Conservation (phyloP, 148 eudicot genomes). For the Vaccinium darrowii region DNA sequence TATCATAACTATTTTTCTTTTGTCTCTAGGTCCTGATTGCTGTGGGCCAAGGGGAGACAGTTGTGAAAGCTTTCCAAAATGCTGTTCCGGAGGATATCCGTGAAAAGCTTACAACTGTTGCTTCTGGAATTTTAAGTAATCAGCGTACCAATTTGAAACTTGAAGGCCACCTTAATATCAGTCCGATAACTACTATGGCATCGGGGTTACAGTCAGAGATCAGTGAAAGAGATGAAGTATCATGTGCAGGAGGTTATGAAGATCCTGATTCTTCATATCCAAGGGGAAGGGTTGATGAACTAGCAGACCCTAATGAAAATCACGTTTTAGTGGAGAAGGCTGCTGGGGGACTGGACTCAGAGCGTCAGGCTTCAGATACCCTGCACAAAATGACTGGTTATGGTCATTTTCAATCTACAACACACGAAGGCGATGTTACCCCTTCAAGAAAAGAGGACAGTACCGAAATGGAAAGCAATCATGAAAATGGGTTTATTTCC, state of each 20-base stretch:
- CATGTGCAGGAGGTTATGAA: slow-evolving; percentile 28
- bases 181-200: slow-evolving; percentile 39
- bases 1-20: slow-evolving; percentile 2
- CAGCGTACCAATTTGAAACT: slow-evolving; percentile 57
- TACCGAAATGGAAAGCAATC: slow-evolving; percentile 21
- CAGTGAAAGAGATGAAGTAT: slow-evolving; percentile 30
- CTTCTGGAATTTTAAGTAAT: slow-evolving; percentile 59
- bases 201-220: slow-evolving; percentile 42
- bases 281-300: slow-evolving; percentile 24
- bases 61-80: slow-evolving; percentile 80
- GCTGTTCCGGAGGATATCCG: slow-evolving; percentile 97
- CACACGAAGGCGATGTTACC: slow-evolving; percentile 22
- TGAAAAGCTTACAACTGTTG: slow-evolving; percentile 75
- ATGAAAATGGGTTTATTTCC: slow-evolving; percentile 28
- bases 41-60: slow-evolving; percentile 77
- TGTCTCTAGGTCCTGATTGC: slow-evolving; percentile 69
- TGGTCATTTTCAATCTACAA: slow-evolving; percentile 27
- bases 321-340: slow-evolving; percentile 27
- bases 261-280: slow-evolving; percentile 33
- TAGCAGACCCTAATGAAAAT: slow-evolving; percentile 20
- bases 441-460: slow-evolving; percentile 21
- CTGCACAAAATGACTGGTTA: slow-evolving; percentile 29
- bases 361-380: slow-evolving; percentile 32
- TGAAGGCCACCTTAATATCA: slow-evolving; percentile 39
- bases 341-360: slow-evolving; percentile 23